Percentiles rank a stretch among this genome's conserved stretches.
These are phyloP conservation scores for Phaeoacremonium minimum DNA, from an alignment of 2,329 filamentous ascomycete genomes.

Conservation along the genomic window DNA sequence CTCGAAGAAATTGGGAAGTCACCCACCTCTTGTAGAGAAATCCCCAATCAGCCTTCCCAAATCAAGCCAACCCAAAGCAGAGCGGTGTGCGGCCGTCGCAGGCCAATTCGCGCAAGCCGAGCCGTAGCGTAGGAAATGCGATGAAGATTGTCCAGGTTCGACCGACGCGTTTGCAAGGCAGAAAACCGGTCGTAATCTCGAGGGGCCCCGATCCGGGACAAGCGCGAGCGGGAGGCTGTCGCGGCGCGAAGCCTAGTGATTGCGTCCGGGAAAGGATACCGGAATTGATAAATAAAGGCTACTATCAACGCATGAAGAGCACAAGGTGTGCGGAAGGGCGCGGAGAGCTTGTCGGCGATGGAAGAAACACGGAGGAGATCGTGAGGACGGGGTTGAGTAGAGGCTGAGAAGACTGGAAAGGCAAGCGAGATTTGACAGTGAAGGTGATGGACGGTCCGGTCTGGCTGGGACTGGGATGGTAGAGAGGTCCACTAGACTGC, in stretches of 20 bases:
- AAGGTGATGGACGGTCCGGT: constrained; percentile 27
- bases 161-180: not conserved
- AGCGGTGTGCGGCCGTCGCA: not conserved
- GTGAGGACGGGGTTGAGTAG: constrained; percentile 20
- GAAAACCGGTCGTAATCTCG: not conserved
- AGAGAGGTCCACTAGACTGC: too few relatives aligned
- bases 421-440: constrained; percentile 48
- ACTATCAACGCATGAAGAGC: too few relatives aligned
- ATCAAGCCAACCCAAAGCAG: not conserved
- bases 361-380: constrained; percentile 6
- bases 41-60: not conserved
- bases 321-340: too few relatives aligned
- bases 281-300: too few relatives aligned
- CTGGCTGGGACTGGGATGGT: constrained; percentile 26
- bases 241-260: too few relatives aligned
- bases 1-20: too few relatives aligned
- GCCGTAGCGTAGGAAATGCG: not conserved
- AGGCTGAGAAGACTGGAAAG: constrained; percentile 41
- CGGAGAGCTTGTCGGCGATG: constrained; percentile 4
- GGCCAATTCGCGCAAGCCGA: not conserved
- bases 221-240: too few relatives aligned
- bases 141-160: not conserved
- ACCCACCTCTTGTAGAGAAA: not conserved
- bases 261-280: too few relatives aligned
- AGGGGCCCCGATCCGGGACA: not conserved